A percentile compares a stretch with the other conserved stretches of the same genome.
These are phyloP conservation scores for Scenedesmus sp. DNA, from an alignment of 163 green algal species.

Conservation along the genomic window DNA sequence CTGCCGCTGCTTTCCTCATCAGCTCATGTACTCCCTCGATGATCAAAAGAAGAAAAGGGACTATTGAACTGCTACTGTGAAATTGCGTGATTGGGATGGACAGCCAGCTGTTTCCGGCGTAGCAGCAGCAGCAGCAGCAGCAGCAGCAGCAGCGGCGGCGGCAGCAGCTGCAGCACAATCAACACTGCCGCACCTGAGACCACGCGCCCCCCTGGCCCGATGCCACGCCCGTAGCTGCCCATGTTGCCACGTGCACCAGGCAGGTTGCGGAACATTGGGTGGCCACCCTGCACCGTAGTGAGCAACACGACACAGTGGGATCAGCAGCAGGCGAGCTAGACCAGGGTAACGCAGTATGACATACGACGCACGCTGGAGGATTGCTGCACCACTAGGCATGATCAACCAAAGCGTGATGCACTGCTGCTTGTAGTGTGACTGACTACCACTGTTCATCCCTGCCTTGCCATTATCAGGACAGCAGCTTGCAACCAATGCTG, in stretches of 20 bases:
- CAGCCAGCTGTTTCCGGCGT: too few relatives aligned
- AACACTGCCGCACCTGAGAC: neutral
- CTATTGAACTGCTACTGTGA: too few relatives aligned
- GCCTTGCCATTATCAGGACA: too few relatives aligned
- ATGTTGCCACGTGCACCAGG: constrained; percentile 41
- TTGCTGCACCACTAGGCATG: too few relatives aligned
- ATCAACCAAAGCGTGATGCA: neutral
- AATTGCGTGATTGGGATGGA: too few relatives aligned
- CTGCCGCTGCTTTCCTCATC: too few relatives aligned
- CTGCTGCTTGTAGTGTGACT: too few relatives aligned
- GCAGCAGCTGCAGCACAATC: too few relatives aligned
- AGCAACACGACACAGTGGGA: neutral
- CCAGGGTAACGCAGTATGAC: neutral
- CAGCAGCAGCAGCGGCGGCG: neutral
- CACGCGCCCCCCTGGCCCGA: neutral
- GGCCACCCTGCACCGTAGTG: constrained; percentile 27
- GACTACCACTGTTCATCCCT: neutral
- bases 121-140: neutral
- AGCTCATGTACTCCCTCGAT: too few relatives aligned
- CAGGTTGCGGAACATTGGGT: constrained; percentile 48
- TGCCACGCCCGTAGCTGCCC: neutral
- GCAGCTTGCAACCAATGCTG: neutral
- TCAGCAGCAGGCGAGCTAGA: neutral
- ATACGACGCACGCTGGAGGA: too few relatives aligned
- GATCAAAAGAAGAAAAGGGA: too few relatives aligned